A percentile compares a stretch with the other conserved stretches of the same genome.
These are phyloP conservation scores for Prototheca stagnorum DNA, from an alignment of 163 green algal species.

Conservation along the genomic window DNA sequence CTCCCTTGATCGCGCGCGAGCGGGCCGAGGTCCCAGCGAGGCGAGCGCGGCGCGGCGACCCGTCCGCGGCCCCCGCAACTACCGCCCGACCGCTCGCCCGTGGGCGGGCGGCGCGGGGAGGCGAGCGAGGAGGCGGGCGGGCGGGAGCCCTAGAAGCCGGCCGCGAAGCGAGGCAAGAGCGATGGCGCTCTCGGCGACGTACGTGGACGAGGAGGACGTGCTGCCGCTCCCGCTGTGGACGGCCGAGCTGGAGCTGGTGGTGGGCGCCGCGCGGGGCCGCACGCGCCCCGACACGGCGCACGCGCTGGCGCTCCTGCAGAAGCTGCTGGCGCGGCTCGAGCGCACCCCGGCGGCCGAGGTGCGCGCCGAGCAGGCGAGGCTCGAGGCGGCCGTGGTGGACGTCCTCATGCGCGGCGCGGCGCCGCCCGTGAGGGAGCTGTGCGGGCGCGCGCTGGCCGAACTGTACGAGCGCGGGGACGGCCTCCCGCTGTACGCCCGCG, in stretches of 20 bases:
- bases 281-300: slow-evolving; percentile 22
- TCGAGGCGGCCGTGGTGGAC: slow-evolving; percentile 44
- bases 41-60: no score
- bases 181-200: neutral
- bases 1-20: no score
- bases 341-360: slow-evolving; percentile 25
- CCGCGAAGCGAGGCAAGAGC: no score
- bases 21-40: no score
- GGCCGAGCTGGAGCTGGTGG: slow-evolving; percentile 69
- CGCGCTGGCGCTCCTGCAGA: slow-evolving; percentile 56
- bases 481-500: slow-evolving; percentile 52
- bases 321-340: slow-evolving; percentile 47
- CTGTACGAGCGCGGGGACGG: slow-evolving; percentile 47
- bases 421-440: slow-evolving; percentile 21
- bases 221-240: slow-evolving; percentile 57
- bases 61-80: no score
- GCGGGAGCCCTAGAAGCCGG: no score
- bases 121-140: no score
- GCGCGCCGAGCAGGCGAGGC: slow-evolving; percentile 44
- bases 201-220: slow-evolving; percentile 56
- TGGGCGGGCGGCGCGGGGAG: no score
- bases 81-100: no score
- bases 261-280: slow-evolving; percentile 20
- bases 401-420: slow-evolving; percentile 47
- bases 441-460: slow-evolving; percentile 23